A percentile compares a stretch with the other conserved stretches of the same genome.
Conservation (phyloP, 352 stramenopile species). For the Globisporangium solare region DNA sequence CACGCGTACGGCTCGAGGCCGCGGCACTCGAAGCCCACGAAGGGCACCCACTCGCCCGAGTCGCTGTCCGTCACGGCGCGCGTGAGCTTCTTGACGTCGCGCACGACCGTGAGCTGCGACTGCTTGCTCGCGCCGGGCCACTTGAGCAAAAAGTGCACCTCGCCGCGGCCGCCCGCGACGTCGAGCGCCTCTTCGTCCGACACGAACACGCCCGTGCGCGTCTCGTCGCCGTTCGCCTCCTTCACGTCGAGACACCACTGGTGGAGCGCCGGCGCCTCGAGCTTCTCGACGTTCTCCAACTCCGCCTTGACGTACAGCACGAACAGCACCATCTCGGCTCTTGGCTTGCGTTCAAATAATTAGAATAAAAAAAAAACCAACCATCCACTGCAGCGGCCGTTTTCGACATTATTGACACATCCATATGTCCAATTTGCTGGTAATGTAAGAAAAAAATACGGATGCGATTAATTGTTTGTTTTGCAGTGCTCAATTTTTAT, state of each 20-base stretch:
- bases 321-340: conserved; percentile 66
- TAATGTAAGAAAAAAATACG: too few relatives aligned
- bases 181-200: conserved; percentile 77
- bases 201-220: conserved; percentile 70
- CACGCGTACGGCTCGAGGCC: conserved; percentile 78
- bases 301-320: conserved; percentile 87
- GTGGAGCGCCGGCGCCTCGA: conserved; percentile 59
- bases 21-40: conserved; percentile 85
- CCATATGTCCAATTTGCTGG: too few relatives aligned
- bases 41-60: conserved; percentile 70
- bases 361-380: too few relatives aligned
- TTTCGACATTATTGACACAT: too few relatives aligned
- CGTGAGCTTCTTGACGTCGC: conserved; percentile 86
- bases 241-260: conserved; percentile 86
- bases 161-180: conserved; percentile 64
- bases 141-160: conserved; percentile 82
- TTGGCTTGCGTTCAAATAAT: too few relatives aligned
- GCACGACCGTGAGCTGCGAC: conserved; percentile 75
- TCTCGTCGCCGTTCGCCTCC: conserved; percentile 73
- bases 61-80: conserved; percentile 48
- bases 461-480: too few relatives aligned
- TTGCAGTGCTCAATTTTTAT: too few relatives aligned
- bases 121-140: conserved; percentile 81
- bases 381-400: too few relatives aligned
- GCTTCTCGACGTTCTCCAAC: conserved; percentile 80